Conservation (phyloP, 331 rosid species). For the Malus hybrid region DNA sequence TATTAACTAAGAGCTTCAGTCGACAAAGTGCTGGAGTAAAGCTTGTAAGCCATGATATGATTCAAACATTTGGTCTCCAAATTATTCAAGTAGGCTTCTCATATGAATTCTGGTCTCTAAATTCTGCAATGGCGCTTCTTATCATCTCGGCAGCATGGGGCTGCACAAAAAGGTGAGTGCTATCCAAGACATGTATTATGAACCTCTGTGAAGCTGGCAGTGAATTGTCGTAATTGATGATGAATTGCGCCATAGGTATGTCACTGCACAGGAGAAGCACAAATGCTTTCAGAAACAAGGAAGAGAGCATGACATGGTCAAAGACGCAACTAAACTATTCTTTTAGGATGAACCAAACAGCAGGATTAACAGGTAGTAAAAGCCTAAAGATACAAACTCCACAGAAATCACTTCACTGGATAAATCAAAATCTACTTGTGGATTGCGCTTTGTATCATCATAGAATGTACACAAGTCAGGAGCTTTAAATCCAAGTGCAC, state of each 20-base stretch:
- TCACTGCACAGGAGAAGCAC: constrained; percentile 47
- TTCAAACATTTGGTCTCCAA: not conserved
- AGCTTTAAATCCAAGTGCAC: not conserved
- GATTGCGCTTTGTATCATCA: not conserved
- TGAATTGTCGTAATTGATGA: constrained; percentile 64
- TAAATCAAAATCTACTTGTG: not conserved
- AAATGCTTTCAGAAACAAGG: constrained; percentile 1
- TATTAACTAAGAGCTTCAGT: too few species aligned
- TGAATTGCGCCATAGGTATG: constrained; percentile 88
- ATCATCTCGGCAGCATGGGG: constrained; percentile 70
- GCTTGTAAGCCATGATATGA: too few species aligned
- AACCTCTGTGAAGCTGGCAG: constrained; percentile 67
- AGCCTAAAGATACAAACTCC: not conserved
- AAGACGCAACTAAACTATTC: not conserved
- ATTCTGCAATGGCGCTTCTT: constrained; percentile 61
- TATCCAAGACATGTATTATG: constrained; percentile 74
- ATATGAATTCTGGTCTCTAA: constrained; percentile 78
- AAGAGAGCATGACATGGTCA: not conserved
- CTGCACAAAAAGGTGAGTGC: constrained; percentile 82
- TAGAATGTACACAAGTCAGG: not conserved
- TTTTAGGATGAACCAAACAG: not conserved
- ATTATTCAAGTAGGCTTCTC: constrained; percentile 63
- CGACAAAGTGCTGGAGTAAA: too few species aligned
- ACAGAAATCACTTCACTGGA: not conserved
- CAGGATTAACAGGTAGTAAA: not conserved